Base-by-base conservation (phyloP, 352 stramenopile genomes). In the Phytophthora tubulina region DNA sequence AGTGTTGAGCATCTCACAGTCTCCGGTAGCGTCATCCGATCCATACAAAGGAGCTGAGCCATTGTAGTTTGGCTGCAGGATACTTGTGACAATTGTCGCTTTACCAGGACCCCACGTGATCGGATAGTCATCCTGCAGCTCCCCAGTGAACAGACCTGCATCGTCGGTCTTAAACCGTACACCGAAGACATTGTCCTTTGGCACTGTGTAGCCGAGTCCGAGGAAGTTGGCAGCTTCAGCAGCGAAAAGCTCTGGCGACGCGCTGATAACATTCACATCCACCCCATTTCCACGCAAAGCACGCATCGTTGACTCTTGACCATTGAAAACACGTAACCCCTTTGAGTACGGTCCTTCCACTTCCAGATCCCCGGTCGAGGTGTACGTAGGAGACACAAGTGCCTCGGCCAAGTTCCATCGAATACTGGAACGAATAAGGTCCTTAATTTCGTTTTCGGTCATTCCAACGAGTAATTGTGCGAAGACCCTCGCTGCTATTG, bases 71-170 rank as follows among this genome's bases (percentile, higher is more conserved):
- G 74, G 80, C 71, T 80, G 70, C 33, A 89, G 68, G 50, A 79
- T 71, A 49, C 73, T 85, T 10, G 78, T 75, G 17, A 89, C 69
- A 59, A 91, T 76, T 33, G 45, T 53, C 0, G 80, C 84, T 63
- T 90, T 91, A 31, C 80, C 84, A 0, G 80, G 79, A 2, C 81
- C 84, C 81, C 84, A 91, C 65, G 81, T 88, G 72, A 91, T 90
- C 44, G 84, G 80, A 63, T 91, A 89, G 58, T 88, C 44, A 6
- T 76, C 67, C 10, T 78, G 45, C 8, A 82, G 51, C 38, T 81
- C 33, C 27, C 67, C 76, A 1, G 84, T 86, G 62, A 91, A 90
- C 15, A 76, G 73, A 41, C 73, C 65, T 17, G 70, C 67, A 11
- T 64, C 67, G 21, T 82, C 64, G 10, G 67, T 78, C 52, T 76